Conservation (phyloP, 176 grass and related monocot species). For the Aechmea fasciata region DNA sequence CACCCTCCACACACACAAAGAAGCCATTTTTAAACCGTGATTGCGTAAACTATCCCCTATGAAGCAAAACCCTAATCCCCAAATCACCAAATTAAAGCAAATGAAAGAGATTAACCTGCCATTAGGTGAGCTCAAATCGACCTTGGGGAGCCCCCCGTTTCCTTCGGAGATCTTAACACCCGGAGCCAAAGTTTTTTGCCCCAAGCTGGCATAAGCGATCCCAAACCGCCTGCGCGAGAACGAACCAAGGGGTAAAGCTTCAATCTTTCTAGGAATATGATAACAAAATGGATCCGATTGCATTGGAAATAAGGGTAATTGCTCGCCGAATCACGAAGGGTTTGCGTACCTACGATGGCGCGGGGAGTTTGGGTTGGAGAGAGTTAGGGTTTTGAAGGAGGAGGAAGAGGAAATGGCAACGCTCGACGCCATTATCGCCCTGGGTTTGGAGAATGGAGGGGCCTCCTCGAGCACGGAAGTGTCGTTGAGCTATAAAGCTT, state of each 20-base stretch:
- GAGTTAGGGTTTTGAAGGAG: not conserved
- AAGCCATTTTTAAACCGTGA: not conserved
- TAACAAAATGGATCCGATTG: not conserved
- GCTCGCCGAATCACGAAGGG: too few relatives aligned
- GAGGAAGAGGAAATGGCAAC: constrained; percentile 1
- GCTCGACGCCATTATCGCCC: constrained; percentile 2
- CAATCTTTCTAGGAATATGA: not conserved
- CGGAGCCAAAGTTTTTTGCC: constrained; percentile 49
- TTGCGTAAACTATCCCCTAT: not conserved
- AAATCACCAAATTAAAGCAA: not conserved
- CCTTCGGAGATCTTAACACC: constrained; percentile 65
- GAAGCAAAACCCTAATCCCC: not conserved
- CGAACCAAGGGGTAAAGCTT: constrained; percentile 2
- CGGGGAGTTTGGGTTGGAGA: not conserved
- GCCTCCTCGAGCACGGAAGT: too few relatives aligned
- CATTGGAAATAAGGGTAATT: too few relatives aligned
- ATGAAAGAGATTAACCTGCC: constrained; percentile 45
- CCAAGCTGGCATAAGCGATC: constrained; percentile 45
- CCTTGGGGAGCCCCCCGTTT: constrained; percentile 65
- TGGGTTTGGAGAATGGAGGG: not conserved
- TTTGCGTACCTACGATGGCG: not conserved
- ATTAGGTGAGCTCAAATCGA: constrained; percentile 54
- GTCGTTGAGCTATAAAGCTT: too few relatives aligned
- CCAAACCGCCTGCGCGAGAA: constrained; percentile 35
- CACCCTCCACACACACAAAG: not conserved